Base-by-base conservation (phyloP, 768 basidiomycete species). In the Hygrocybe punicea region DNA sequence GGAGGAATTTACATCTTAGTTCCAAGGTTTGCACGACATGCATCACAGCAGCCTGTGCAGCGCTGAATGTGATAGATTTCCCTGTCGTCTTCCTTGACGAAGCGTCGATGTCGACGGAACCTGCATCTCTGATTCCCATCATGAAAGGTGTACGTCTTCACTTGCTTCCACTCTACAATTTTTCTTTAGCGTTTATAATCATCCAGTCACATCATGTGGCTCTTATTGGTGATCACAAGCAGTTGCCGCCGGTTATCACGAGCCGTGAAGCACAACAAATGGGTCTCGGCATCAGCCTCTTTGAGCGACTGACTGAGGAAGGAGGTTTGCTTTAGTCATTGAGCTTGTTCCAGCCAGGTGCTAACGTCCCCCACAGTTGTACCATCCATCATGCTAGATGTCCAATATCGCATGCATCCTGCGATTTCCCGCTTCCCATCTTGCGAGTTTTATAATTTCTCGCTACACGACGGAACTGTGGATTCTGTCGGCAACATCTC, bases 401-500 rank as follows among this genome's bases (percentile, higher is more conserved):
- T 84, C n/a, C 94, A 98, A 72, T 98, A 97, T 64, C 86, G 94
- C 35, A 98, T 98, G 94, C 93, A 95, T 64, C 95, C 94, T 11
- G 76, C 77, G 36, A 93, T 98, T 63, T 91, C 94, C 2, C 78
- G 78, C 19, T 98, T 98, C 75, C 93, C 95, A 9, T 85, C 89
- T 36, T 68, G 76, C 24, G 87, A 92, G 58, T 97, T 97, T 69
- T 98, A 98, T 74, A 75, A 84, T 42, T 75, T 76, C 24, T 76
- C 79, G 1, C 67, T 97, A 46, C 77, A 76, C 40, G 88, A 96
- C 67, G 93, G 93, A 14, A 93, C 91, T 1, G 80, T 87, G 21
- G 83, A 86, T 58, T 67, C 62, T 4, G 59, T 57, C 29, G 80
- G 81, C n/a, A 77, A 77, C 48, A 69, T 86, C 17, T 63, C 76